phyloP scores from a whole-genome alignment of 2,329 filamentous ascomycete genomes.

The Myriosclerotinia scirpicola region DNA sequence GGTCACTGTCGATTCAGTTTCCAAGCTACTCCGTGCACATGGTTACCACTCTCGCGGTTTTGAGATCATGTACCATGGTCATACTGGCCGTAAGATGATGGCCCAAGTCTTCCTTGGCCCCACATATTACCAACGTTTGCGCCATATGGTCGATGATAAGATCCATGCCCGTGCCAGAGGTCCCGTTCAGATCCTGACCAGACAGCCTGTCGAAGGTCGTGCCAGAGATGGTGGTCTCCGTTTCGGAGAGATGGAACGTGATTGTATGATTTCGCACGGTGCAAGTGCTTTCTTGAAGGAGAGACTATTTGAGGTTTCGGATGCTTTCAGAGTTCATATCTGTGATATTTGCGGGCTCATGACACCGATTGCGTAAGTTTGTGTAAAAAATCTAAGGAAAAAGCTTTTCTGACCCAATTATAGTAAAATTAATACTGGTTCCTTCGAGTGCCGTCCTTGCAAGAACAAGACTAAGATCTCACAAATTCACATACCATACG shows the following conservation, averaged over 20 bases:
- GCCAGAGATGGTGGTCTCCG: slow-evolving; percentile 95
- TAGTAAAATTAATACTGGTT: slow-evolving; percentile 90
- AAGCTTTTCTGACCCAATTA: slow-evolving; percentile 7
- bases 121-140: slow-evolving; percentile 97
- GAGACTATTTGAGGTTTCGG: slow-evolving; percentile 92
- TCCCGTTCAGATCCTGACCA: slow-evolving; percentile 93
- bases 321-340: slow-evolving; percentile 96
- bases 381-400: not conserved
- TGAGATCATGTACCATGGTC: slow-evolving; percentile 98
- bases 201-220: slow-evolving; percentile 97
- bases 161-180: slow-evolving; percentile 98
- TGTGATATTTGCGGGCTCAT: slow-evolving; percentile 98
- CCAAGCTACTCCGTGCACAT: slow-evolving; percentile 78
- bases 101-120: slow-evolving; percentile 96
- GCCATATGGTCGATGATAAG: slow-evolving; percentile 99
- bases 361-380: slow-evolving; percentile 95
- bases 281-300: slow-evolving; percentile 97
- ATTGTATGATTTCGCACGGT: slow-evolving; percentile 99
- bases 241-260: slow-evolving; percentile 99
- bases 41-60: slow-evolving; percentile 97
- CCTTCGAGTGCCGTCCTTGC: slow-evolving; percentile 95
- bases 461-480: slow-evolving; percentile 99
- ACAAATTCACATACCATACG: slow-evolving; percentile 96
- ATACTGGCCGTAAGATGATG: slow-evolving; percentile 90
- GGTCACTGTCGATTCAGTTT: slow-evolving; percentile 93